Evolutionary conservation across 805 yeast species (phyloP), one percentile per base, ranked within the genome.

Genomic region (Priceomyces carsonii): DNA sequence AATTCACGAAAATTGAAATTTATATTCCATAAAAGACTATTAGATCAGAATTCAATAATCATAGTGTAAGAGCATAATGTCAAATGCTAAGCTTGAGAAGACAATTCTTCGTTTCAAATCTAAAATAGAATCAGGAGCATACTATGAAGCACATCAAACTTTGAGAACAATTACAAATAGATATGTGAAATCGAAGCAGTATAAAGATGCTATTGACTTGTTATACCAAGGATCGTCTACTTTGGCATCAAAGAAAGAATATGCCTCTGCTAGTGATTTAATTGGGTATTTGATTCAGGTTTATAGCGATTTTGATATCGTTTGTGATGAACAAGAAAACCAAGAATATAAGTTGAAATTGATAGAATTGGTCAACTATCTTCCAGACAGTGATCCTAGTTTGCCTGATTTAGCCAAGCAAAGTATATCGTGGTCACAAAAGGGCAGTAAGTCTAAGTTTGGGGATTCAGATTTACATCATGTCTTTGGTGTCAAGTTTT

Each of bases 91-190:
- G 51, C 59, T 83, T 16, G 69, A 73, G 35, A 73, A 75, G 48
- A 82, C 88, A 1, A 59, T 83, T 29, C 77, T 71, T 15, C 66
- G 93, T 45, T 84, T 83, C 63, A 77, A 80, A 51, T 73, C 69
- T 28, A 81, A 85, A 50, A 82, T 91, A 44, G 76, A 73, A 33
- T 73, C 73, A 32, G 87, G 86, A 2, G 85, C 89, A 36, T 88
- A 73, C 63, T 91, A 91, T 57, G 99, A 93, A 57, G 98, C 98
- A 0, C 96, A 91, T 57, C 98, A 93, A 60, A 90, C 96, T 0
- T 72, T 93, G 33, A 71, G 96, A 52, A 88, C 98, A 5, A 85
- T 91, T 35, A 85, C 86, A 26, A 89, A 89, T 47, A 73, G 99
- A 54, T 84, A 85, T 53, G 82, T 85, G 27, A 78, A 85, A 44